These are phyloP conservation scores for Trebouxia gelatinosa DNA, from an alignment of 163 green algal species.

Conservation along the genomic window DNA sequence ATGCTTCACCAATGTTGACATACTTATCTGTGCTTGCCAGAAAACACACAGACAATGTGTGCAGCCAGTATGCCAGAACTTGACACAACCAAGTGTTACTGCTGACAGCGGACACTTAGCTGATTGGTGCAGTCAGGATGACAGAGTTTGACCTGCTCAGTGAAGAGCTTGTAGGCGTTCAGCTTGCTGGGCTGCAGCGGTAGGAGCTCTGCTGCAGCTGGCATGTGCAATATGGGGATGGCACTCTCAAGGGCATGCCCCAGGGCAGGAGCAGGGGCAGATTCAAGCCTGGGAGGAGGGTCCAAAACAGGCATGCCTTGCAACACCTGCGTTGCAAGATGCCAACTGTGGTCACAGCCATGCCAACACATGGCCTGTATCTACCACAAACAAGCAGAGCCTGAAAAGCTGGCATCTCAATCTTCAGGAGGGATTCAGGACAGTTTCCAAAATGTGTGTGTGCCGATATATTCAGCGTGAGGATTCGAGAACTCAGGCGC, in stretches of 20 bases:
- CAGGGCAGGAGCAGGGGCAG: slow-evolving; percentile 6
- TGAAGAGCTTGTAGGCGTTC: slow-evolving; percentile 34
- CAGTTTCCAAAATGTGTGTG: no score
- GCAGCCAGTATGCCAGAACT: neutral
- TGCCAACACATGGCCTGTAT: no score
- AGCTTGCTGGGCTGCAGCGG: slow-evolving; percentile 50
- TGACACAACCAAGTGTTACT: neutral
- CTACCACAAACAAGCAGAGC: no score
- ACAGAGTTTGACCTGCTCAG: slow-evolving; percentile 40
- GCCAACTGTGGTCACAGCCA: no score
- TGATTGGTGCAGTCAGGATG: neutral
- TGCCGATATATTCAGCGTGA: no score
- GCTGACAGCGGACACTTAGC: neutral
- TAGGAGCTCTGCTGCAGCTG: slow-evolving; percentile 21
- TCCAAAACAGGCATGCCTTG: slow-evolving; percentile 31
- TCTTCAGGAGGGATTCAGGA: no score
- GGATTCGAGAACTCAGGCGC: no score
- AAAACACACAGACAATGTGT: no score
- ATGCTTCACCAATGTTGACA: no score
- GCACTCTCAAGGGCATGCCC: neutral
- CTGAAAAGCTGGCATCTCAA: no score
- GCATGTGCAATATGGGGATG: slow-evolving; percentile 10
- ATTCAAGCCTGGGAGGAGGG: slow-evolving; percentile 26
- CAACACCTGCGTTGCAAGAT: slow-evolving; percentile 3
- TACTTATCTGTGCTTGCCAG: no score